A percentile compares a stretch with the other conserved stretches of the same genome.
Evolutionary conservation across 441 rosid species (phyloP).

Genomic region (Eutrema salsugineum): DNA sequence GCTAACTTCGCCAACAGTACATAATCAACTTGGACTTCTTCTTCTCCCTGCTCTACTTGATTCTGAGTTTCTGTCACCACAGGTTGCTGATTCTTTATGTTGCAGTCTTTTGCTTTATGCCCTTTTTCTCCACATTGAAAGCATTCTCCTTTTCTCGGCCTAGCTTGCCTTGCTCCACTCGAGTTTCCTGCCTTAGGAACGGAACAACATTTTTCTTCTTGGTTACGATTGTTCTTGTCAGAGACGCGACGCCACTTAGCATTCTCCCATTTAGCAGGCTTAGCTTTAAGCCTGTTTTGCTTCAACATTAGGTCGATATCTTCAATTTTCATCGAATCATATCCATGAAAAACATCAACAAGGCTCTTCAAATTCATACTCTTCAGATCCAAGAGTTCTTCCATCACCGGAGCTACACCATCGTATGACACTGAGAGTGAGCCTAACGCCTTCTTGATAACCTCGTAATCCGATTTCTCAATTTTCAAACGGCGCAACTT

Average conservation of each 20-base stretch:
- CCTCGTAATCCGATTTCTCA: background rate
- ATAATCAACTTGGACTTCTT: background rate
- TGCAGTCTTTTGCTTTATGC: background rate
- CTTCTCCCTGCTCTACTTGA: background rate
- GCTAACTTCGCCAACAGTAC: background rate
- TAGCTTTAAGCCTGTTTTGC: background rate
- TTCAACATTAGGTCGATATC: background rate
- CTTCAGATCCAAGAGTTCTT: background rate
- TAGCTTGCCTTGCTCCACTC: no score
- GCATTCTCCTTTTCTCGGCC: no score
- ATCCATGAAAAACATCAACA: background rate
- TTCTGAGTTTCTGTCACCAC: background rate
- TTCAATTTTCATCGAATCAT: background rate
- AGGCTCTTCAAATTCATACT: background rate
- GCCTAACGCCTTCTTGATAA: constrained; percentile 1
- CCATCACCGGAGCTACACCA: background rate
- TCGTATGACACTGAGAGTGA: background rate
- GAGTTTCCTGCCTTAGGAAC: background rate
- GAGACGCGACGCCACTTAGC: background rate
- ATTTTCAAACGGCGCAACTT: background rate
- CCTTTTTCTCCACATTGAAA: no score
- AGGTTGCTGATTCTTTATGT: background rate
- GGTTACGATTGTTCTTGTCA: background rate
- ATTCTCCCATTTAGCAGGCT: background rate
- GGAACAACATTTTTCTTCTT: background rate